Evolutionary conservation across 768 basidiomycete species (phyloP).

Genomic region (Russula olivacea): DNA sequence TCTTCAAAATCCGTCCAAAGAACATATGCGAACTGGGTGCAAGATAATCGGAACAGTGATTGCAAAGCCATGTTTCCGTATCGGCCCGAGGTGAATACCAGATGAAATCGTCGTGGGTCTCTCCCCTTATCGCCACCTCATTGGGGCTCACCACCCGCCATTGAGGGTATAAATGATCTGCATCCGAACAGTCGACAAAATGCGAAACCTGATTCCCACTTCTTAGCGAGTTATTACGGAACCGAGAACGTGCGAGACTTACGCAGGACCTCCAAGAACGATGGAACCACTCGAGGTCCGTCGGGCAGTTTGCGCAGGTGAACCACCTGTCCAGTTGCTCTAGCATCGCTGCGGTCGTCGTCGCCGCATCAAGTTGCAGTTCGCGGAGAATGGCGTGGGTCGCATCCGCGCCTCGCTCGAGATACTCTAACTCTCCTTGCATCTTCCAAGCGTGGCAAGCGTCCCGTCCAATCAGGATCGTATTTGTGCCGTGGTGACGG

Average conservation of each 20-base stretch:
- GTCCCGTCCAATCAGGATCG: slow-evolving; percentile 17
- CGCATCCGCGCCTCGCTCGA: slow-evolving; percentile 14
- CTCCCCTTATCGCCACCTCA: neutral
- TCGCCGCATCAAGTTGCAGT: slow-evolving; percentile 1
- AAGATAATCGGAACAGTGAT: slow-evolving; percentile 15
- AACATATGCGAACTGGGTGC: neutral
- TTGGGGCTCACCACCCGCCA: neutral
- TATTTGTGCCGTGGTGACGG: neutral
- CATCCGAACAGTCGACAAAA: neutral
- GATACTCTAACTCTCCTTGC: neutral
- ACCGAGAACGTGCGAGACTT: neutral
- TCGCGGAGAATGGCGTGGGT: neutral
- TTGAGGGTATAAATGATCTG: neutral
- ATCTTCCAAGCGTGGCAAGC: slow-evolving; percentile 21
- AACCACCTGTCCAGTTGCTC: slow-evolving; percentile 6
- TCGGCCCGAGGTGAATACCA: neutral
- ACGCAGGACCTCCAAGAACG: slow-evolving; percentile 17
- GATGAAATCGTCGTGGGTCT: neutral
- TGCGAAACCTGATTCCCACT: slow-evolving; percentile 7
- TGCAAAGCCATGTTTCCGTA: slow-evolving; percentile 17
- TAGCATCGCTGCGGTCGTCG: slow-evolving; percentile 2
- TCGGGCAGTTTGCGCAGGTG: slow-evolving; percentile 11
- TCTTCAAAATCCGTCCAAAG: neutral
- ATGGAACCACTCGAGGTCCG: neutral
- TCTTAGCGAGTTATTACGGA: neutral